Evolutionary conservation across 306 rosid genomes (phyloP).

Genomic region (Trifolium fragiferum): DNA sequence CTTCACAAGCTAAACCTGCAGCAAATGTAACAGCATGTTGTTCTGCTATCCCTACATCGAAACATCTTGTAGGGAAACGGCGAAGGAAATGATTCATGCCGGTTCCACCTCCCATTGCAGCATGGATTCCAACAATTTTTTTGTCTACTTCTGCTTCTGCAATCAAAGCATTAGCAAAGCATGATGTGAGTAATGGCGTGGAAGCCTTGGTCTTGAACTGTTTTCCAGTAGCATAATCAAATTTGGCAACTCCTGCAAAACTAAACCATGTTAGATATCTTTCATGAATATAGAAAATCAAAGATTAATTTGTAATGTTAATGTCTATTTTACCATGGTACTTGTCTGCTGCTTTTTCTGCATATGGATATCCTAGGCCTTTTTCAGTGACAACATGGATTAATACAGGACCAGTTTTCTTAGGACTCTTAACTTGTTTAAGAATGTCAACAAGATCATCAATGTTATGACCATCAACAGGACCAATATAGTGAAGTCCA

Average conservation of each 20-base stretch:
- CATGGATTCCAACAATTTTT: slow-evolving; percentile 81
- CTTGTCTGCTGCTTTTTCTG: slow-evolving; percentile 88
- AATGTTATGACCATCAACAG: slow-evolving; percentile 87
- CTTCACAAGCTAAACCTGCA: slow-evolving; percentile 91
- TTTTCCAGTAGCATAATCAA: slow-evolving; percentile 88
- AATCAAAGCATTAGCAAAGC: slow-evolving; percentile 85
- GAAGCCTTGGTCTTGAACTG: slow-evolving; percentile 67
- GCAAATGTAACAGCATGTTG: slow-evolving; percentile 99
- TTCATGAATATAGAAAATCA: not conserved
- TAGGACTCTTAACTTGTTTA: slow-evolving; percentile 73
- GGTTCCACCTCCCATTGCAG: slow-evolving; percentile 99
- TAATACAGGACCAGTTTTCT: slow-evolving; percentile 84
- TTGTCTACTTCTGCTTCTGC: slow-evolving; percentile 93
- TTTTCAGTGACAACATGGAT: slow-evolving; percentile 90
- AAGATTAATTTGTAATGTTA: not conserved
- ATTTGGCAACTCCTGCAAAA: slow-evolving; percentile 78
- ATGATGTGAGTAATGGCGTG: slow-evolving; percentile 76
- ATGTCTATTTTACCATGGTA: slow-evolving; percentile 70
- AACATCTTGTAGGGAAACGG: slow-evolving; percentile 88
- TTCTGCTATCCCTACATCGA: slow-evolving; percentile 95
- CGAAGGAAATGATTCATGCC: slow-evolving; percentile 86
- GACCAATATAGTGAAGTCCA: slow-evolving; percentile 92
- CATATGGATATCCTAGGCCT: slow-evolving; percentile 92
- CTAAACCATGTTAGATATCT: slow-evolving; percentile 30
- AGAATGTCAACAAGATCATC: slow-evolving; percentile 84